Base-by-base conservation (phyloP, 73 alveolate genomes). In the Effrenium voratum region DNA sequence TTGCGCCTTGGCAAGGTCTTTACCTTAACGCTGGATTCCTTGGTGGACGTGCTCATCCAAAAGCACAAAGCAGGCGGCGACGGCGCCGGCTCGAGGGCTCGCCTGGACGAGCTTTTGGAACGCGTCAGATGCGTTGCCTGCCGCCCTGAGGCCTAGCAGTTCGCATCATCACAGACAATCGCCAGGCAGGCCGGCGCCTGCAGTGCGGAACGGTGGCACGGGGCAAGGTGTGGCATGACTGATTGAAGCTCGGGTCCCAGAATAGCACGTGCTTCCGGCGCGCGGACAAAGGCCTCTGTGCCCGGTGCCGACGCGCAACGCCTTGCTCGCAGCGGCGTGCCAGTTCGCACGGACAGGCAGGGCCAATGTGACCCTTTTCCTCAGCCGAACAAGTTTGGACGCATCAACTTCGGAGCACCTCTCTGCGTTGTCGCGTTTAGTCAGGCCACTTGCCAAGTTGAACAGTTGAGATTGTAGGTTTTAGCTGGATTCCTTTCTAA, bases 121-220 rank as follows among this genome's bases (percentile, higher is more conserved):
- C n/a, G n/a, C n/a, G n/a, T n/a, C n/a, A n/a, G n/a, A n/a, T n/a
- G n/a, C n/a, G n/a, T n/a, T n/a, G n/a, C n/a, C n/a, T n/a, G n/a
- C n/a, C n/a, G n/a, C n/a, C 88, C 38, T 46, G 81, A 86, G 94
- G 94, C 34, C 82, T 86, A 40, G 83, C 70, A 5, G 94, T 86
- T 44, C 94, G 94, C 40, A 72, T 86, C 83, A 86, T 86, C 68
- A 86, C 94, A 34, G 94, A 86, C 94, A 86, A 86, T 22, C 94
- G 94, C 40, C 94, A 86, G 94, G 94, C 76, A 8, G 6, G 47
- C 24, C 36, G 26, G 44, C 38, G 5, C 5, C 36, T n/a, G n/a
- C n/a, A n/a, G n/a, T n/a, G n/a, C n/a, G n/a, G n/a, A n/a, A n/a
- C n/a, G n/a, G n/a, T n/a, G n/a, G n/a, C n/a, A n/a, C n/a, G n/a